These are phyloP conservation scores for Stagonosporopsis rhizophila DNA, from an alignment of 2,329 filamentous ascomycete genomes.

Conservation along the genomic window DNA sequence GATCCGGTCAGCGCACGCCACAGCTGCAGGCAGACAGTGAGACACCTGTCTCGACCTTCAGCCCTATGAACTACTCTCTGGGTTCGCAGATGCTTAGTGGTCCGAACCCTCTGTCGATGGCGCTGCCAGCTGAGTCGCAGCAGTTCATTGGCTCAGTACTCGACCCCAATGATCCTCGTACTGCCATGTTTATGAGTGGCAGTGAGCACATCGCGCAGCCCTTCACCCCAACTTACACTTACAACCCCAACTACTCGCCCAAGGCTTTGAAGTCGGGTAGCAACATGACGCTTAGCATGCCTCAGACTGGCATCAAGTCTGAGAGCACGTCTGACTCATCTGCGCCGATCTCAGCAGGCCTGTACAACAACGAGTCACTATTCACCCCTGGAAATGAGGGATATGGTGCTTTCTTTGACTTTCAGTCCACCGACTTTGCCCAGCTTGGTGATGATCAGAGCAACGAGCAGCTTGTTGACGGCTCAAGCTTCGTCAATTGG, in stretches of 20 bases:
- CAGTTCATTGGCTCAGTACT: conserved; percentile 59
- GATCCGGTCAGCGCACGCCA: conserved; percentile 34
- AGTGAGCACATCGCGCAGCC: conserved; percentile 52
- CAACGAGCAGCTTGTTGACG: conserved; percentile 30
- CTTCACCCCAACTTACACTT: conserved; percentile 52
- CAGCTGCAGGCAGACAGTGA: conserved; percentile 28
- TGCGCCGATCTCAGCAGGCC: conserved; percentile 31
- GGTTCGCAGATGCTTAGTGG: conserved; percentile 40
- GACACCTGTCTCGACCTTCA: conserved; percentile 31
- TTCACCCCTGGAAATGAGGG: conserved; percentile 32
- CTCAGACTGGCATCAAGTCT: conserved; percentile 40
- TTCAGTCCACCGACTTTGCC: conserved; percentile 24
- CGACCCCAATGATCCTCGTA: conserved; percentile 55
- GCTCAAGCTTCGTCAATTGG: conserved; percentile 35
- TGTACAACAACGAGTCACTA: conserved; percentile 27
- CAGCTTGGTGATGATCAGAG: conserved; percentile 27
- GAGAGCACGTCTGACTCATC: conserved; percentile 30
- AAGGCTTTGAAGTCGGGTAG: conserved; percentile 31
- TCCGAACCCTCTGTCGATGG: conserved; percentile 56
- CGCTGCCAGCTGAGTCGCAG: conserved; percentile 61
- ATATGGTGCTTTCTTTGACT: conserved; percentile 34
- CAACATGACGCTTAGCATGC: conserved; percentile 39
- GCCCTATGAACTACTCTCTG: conserved; percentile 34
- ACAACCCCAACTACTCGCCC: conserved; percentile 52
- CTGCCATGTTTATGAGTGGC: conserved; percentile 56